Conservation (phyloP, 345 rosid species). For the Populus nigra region DNA sequence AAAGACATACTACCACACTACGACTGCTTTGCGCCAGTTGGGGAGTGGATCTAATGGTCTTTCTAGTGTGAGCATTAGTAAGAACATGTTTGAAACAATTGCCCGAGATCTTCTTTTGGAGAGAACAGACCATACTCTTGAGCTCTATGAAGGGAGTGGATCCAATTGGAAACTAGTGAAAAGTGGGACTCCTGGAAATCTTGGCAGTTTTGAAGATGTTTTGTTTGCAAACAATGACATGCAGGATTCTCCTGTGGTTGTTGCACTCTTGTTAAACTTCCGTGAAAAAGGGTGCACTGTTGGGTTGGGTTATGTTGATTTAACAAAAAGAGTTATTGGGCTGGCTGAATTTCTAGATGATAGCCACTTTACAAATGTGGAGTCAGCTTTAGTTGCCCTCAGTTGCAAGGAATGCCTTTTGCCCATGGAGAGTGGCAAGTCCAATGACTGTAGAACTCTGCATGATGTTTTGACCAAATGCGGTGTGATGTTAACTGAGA, state of each 20-base stretch:
- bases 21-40: conserved; percentile 76
- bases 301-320: conserved; percentile 84
- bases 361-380: conserved; percentile 85
- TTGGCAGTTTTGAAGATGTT: conserved; percentile 94
- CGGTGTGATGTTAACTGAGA: conserved; percentile 82
- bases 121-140: conserved; percentile 83
- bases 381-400: conserved; percentile 85
- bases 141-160: conserved; percentile 86
- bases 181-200: conserved; percentile 88
- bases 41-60: conserved; percentile 71
- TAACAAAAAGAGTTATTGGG: conserved; percentile 71
- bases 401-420: conserved; percentile 96
- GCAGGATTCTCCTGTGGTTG: conserved; percentile 86
- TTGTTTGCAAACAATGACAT: conserved; percentile 90
- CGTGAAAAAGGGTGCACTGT: conserved; percentile 65
- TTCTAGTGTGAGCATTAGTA: conserved; percentile 78
- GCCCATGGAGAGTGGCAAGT: conserved; percentile 65
- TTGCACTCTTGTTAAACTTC: conserved; percentile 61
- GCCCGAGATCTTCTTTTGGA: conserved; percentile 84
- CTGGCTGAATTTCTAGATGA: conserved; percentile 94
- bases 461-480: conserved; percentile 68
- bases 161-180: conserved; percentile 86
- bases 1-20: conserved; percentile 84
- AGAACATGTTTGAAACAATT: conserved; percentile 85
- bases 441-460: conserved; percentile 53